A percentile compares a stretch with the other conserved stretches of the same genome.
phyloP scores from a whole-genome alignment of 2,329 filamentous ascomycete species.

The Nemania sp. region DNA sequence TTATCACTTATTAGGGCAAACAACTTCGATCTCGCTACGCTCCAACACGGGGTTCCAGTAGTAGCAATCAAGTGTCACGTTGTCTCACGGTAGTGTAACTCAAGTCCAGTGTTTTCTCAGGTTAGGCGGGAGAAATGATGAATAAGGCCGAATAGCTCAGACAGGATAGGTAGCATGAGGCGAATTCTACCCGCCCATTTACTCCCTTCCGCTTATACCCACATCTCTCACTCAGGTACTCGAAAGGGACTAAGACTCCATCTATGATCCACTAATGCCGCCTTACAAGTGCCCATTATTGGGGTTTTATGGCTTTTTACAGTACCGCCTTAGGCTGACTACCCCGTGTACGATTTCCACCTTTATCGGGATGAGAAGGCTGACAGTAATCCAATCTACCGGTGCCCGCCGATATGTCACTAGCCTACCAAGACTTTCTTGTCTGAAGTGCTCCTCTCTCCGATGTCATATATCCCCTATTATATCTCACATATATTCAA shows the following conservation, averaged over 20 bases:
- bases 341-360: neutral
- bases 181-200: slow-evolving; percentile 22
- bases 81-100: slow-evolving; percentile 27
- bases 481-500: slow-evolving; percentile 1
- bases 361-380: slow-evolving; percentile 19
- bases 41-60: slow-evolving; percentile 17
- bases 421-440: neutral
- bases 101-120: slow-evolving; percentile 6
- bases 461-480: neutral
- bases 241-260: neutral
- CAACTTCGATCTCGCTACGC: slow-evolving; percentile 8
- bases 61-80: slow-evolving; percentile 33
- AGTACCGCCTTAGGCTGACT: slow-evolving; percentile 8
- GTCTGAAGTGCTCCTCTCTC: neutral
- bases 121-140: slow-evolving; percentile 2
- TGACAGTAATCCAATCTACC: neutral
- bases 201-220: slow-evolving; percentile 26
- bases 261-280: slow-evolving; percentile 17
- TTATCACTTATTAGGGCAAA: slow-evolving; percentile 17
- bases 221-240: slow-evolving; percentile 10
- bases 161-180: slow-evolving; percentile 34
- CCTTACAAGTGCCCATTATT: neutral
- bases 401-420: neutral
- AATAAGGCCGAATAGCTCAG: slow-evolving; percentile 3
- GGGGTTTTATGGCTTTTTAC: slow-evolving; percentile 4